These are phyloP conservation scores for Hansenula lynferdii DNA, from an alignment of 1,139 yeast species.

Conservation along the genomic window DNA sequence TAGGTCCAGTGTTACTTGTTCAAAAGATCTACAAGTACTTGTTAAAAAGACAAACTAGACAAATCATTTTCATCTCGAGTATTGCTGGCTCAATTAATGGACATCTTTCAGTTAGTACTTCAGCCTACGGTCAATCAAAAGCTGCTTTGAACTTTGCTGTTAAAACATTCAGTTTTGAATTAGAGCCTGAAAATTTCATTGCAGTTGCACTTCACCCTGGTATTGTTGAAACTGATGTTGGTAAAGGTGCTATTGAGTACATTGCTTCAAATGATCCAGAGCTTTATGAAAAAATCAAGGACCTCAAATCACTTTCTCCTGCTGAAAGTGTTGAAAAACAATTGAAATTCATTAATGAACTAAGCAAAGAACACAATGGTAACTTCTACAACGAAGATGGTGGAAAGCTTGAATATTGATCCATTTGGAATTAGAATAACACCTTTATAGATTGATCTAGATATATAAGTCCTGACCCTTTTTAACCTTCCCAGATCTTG, in stretches of 20 bases:
- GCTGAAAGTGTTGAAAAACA: neutral
- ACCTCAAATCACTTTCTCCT: neutral
- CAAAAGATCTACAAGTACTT: neutral
- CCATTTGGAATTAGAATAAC: too few species aligned
- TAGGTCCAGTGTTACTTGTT: neutral
- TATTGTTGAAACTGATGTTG: slow-evolving; percentile 26
- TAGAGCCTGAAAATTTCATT: slow-evolving; percentile 20
- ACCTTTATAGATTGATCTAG: neutral
- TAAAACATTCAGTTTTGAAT: slow-evolving; percentile 22
- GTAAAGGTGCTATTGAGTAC: neutral
- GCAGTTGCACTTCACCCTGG: slow-evolving; percentile 30
- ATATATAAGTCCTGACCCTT: slow-evolving; percentile 13
- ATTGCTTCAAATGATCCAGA: neutral
- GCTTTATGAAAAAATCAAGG: neutral
- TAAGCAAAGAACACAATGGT: neutral
- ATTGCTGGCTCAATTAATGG: neutral
- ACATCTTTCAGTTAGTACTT: slow-evolving; percentile 7
- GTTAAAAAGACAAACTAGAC: neutral
- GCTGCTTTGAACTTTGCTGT: slow-evolving; percentile 28
- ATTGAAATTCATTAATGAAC: neutral
- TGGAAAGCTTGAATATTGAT: too few species aligned
- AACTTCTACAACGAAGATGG: neutral
- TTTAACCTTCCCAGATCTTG: slow-evolving; percentile 15
- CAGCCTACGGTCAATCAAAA: slow-evolving; percentile 30
- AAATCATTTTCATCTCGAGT: neutral